Base-by-base conservation (phyloP, 306 rosid species). In the Hippophae gyantsensis region DNA sequence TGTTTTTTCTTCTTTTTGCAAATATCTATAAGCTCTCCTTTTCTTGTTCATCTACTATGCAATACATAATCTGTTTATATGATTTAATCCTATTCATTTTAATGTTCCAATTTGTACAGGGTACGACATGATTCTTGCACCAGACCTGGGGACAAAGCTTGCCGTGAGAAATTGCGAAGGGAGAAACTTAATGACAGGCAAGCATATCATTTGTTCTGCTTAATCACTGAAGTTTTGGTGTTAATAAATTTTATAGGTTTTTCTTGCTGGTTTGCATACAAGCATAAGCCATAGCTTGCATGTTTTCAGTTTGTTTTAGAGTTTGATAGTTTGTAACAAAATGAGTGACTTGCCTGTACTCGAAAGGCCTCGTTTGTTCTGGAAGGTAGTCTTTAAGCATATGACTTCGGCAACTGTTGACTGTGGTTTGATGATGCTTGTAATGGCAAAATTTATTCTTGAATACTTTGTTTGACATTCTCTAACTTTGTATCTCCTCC, bases 161-260 rank as follows among this genome's bases (percentile, higher is more conserved):
- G 85, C 78, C 96, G 93, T 6, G 99, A 88, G 86, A 88, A 73
- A 70, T 64, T 83, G 86, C 81, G 99, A 61, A 80, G 96, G 77
- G 96, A 77, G 70, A 84, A 58, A 72, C 77, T 92, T 78, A 88
- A 92, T 78, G 95, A 92, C 81, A 86, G 86, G 99, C 68, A 80
- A 52, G 86, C 54, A 47, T 65, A 48, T 50, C 52, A 42, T 46
- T 58, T 25, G 52, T 49, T 65, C 58, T 47, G 56, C 9, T 58
- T 58, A 41, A 27, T 41, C 45, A 46, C 5, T 13, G 3, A 13
- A 61, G 13, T 9, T 53, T 78, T 46, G 47, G 13, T 57, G 50
- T 68, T 13, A 38, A 41, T 48, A 46, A 23, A n/a, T 66, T 18
- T 41, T 1, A 51, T 42, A 6, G 43, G 42, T 18, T n/a, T 27